Evolutionary conservation across 352 stramenopile species (phyloP).

Genomic region (Pythium scleroteichum): DNA sequence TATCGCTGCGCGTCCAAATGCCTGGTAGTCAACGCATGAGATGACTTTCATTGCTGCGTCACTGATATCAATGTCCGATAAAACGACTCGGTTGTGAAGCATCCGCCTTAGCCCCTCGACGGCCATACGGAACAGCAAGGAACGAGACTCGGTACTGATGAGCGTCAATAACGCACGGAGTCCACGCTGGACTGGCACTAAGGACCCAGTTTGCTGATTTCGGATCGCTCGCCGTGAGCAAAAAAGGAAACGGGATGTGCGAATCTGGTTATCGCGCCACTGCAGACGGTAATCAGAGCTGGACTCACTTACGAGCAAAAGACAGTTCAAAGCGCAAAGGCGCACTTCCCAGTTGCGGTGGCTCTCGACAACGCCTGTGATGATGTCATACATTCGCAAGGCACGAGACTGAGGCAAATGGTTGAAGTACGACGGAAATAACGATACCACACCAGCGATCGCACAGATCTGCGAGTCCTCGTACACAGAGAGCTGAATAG

Average conservation of each 20-base stretch:
- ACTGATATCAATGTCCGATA: conserved; percentile 84
- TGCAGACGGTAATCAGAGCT: conserved; percentile 63
- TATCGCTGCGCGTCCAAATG: conserved; percentile 79
- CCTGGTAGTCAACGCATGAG: conserved; percentile 79
- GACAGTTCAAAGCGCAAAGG: conserved; percentile 56
- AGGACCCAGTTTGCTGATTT: conserved; percentile 43
- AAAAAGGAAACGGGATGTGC: conserved; percentile 81
- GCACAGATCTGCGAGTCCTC: conserved; percentile 72
- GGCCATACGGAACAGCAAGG: conserved; percentile 71
- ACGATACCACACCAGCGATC: conserved; percentile 52
- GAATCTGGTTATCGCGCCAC: conserved; percentile 60
- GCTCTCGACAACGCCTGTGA: conserved; percentile 63
- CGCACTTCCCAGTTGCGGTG: conserved; percentile 69
- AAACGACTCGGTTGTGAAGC: conserved; percentile 78
- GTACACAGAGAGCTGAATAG: conserved; percentile 59
- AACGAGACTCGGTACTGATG: conserved; percentile 72
- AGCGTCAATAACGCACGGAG: conserved; percentile 71
- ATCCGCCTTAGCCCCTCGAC: conserved; percentile 70
- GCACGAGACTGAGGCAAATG: conserved; percentile 68
- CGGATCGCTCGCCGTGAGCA: conserved; percentile 39
- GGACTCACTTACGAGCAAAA: conserved; percentile 73
- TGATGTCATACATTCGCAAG: conserved; percentile 81
- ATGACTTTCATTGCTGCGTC: conserved; percentile 79
- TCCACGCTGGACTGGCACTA: conserved; percentile 57
- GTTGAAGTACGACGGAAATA: conserved; percentile 82